A percentile compares a stretch with the other conserved stretches of the same genome.
These are phyloP conservation scores for Coix lacrymajobi DNA, from an alignment of 176 grass and related monocot genomes.

Conservation along the genomic window DNA sequence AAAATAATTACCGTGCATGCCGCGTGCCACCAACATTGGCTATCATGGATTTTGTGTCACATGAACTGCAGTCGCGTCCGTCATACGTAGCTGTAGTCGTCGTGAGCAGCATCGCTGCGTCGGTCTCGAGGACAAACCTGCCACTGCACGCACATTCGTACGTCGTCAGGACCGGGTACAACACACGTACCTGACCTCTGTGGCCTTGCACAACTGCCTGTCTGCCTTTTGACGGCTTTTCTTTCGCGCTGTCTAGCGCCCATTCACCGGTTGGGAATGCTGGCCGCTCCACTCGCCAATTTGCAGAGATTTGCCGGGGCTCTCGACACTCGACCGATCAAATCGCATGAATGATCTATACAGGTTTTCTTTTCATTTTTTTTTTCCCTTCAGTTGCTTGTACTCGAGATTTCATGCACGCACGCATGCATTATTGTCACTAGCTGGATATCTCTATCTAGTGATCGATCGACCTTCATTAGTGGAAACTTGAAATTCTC, in stretches of 20 bases:
- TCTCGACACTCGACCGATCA: neutral
- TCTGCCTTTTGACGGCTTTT: conserved; percentile 6
- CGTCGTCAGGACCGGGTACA: neutral
- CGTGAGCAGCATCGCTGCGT: neutral
- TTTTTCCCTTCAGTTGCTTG: neutral
- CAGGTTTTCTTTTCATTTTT: neutral
- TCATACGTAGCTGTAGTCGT: neutral
- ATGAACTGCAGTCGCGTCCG: neutral
- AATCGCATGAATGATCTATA: neutral
- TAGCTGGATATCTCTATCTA: neutral
- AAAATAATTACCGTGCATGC: no score
- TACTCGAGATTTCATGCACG: neutral
- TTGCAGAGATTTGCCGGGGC: conserved; percentile 5
- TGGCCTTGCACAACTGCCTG: neutral
- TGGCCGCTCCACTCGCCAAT: conserved; percentile 34
- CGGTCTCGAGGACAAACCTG: neutral
- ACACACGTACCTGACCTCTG: neutral
- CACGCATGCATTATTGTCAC: neutral
- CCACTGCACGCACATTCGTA: neutral
- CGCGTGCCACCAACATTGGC: no score
- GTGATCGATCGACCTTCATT: neutral
- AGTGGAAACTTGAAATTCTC: no score
- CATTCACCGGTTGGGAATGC: conserved; percentile 21
- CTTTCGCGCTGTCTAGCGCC: conserved; percentile 22
- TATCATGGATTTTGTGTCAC: neutral